Evolutionary conservation across 768 basidiomycete species (phyloP), one percentile per base, ranked within the genome.

Genomic region (Tricholoma hemisulphureum): DNA sequence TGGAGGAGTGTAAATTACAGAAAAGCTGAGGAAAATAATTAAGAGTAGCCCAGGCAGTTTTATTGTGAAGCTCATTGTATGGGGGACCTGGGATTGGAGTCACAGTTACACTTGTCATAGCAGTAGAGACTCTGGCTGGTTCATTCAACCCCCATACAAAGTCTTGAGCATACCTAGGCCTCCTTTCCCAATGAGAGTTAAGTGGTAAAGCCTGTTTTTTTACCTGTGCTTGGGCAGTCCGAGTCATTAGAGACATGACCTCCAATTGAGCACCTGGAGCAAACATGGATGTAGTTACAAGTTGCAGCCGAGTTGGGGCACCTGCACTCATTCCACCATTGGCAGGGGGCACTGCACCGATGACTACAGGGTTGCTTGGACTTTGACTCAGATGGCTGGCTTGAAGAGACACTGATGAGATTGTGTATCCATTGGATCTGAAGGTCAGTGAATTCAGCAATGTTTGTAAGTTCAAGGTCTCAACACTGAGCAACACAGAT

Each of bases 231-330:
- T 43, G 55, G 5, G 39, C 65, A 64, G 2, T 35, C 57, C 1
- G n/a, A n/a, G n/a, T n/a, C n/a, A n/a, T 11, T 6, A 1, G 28
- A 1, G 45, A 49, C 24, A 24, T 63, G 64, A 7, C 50, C 51
- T 0, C 51, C 54, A 26, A 21, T 54, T 6, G 37, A 18, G 53
- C 66, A 67, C 18, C 45, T 58, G 16, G 32, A 20, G 31, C 65
- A 65, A 39, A 64, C 49, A 37, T 68, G 64, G 14, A 53, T 50
- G 29, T 64, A 65, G 24, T 53, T 23, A 58, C 64, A 67, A 3
- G 20, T 39, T 16, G 41, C 32, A 32, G n/a, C 28, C 4, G 56
- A 14, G 55, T 63, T 63, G 3, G 61, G 59, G 51, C 64, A 67
- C 9, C 23, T 41, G 8, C 59, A 52, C 2, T 55, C 56, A 35